Evolutionary conservation across 352 stramenopile genomes (phyloP).

Genomic region (Globisporangium uncinulatum): DNA sequence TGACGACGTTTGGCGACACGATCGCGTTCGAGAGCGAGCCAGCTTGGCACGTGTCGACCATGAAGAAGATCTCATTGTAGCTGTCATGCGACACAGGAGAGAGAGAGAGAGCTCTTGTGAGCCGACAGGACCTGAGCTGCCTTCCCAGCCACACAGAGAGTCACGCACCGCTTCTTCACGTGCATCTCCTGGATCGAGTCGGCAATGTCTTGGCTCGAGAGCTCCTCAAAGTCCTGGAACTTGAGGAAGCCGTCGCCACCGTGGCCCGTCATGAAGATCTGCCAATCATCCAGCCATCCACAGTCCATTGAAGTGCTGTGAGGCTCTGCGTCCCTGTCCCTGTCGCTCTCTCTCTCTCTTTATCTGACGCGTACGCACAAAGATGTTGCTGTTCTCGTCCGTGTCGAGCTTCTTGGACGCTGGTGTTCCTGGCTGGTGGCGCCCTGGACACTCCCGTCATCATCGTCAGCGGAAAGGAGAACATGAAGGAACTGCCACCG

Average conservation of each 20-base stretch:
- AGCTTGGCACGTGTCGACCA: slow-evolving; percentile 97
- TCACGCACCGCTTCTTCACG: slow-evolving; percentile 75
- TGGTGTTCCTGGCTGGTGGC: slow-evolving; percentile 84
- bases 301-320: slow-evolving; percentile 30
- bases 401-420: slow-evolving; percentile 86
- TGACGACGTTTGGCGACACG: slow-evolving; percentile 88
- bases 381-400: slow-evolving; percentile 88
- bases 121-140: too few species aligned
- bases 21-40: slow-evolving; percentile 89
- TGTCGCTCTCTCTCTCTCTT: too few species aligned
- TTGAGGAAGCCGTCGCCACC: slow-evolving; percentile 98
- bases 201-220: slow-evolving; percentile 93
- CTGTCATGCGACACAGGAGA: slow-evolving; percentile 17
- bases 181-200: slow-evolving; percentile 94
- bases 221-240: slow-evolving; percentile 97
- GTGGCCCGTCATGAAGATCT: slow-evolving; percentile 93
- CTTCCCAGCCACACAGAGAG: not conserved
- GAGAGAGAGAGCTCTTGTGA: too few species aligned
- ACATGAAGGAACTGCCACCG: not conserved
- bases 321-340: slow-evolving; percentile 6
- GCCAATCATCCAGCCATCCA: slow-evolving; percentile 2
- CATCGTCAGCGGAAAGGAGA: not conserved
- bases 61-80: slow-evolving; percentile 95
- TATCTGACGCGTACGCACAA: slow-evolving; percentile 35
- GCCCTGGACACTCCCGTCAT: slow-evolving; percentile 29